Conservation (phyloP, 108 stramenopile genomes). For the Aureococcus anophagefferens region DNA sequence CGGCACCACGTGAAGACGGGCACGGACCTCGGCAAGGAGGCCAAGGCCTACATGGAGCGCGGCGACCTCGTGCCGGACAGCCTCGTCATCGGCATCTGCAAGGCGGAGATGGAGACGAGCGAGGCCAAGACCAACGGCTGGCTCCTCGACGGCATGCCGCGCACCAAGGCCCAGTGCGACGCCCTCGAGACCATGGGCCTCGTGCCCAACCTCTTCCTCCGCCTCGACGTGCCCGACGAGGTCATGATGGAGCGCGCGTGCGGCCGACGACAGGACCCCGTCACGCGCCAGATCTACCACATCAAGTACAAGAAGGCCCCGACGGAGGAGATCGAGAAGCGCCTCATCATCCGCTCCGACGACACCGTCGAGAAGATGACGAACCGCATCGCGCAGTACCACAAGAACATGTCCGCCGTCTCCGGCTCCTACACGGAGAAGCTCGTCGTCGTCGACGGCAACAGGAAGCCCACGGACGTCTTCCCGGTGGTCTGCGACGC, state of each 20-base stretch:
- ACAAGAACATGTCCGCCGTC: conserved; percentile 71
- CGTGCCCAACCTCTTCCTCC: conserved; percentile 72
- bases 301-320: conserved; percentile 78
- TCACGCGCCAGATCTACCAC: conserved; percentile 92
- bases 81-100: conserved; percentile 78
- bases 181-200: conserved; percentile 72
- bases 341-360: conserved; percentile 78
- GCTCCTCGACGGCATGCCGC: conserved; percentile 95
- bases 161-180: conserved; percentile 82
- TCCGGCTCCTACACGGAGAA: conserved; percentile 60
- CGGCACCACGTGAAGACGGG: conserved; percentile 50
- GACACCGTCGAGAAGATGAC: conserved; percentile 93
- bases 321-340: conserved; percentile 53
- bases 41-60: conserved; percentile 77
- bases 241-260: conserved; percentile 85
- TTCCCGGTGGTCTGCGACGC: conserved; percentile 40
- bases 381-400: conserved; percentile 76
- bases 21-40: conserved; percentile 51
- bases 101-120: conserved; percentile 63
- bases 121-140: conserved; percentile 79
- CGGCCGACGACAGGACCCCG: conserved; percentile 88
- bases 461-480: conserved; percentile 50
- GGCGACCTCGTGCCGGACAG: conserved; percentile 92
- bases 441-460: conserved; percentile 64
- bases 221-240: conserved; percentile 85